Conservation (phyloP, 176 grass and related monocot species). For the Cymbopogon citratus region DNA sequence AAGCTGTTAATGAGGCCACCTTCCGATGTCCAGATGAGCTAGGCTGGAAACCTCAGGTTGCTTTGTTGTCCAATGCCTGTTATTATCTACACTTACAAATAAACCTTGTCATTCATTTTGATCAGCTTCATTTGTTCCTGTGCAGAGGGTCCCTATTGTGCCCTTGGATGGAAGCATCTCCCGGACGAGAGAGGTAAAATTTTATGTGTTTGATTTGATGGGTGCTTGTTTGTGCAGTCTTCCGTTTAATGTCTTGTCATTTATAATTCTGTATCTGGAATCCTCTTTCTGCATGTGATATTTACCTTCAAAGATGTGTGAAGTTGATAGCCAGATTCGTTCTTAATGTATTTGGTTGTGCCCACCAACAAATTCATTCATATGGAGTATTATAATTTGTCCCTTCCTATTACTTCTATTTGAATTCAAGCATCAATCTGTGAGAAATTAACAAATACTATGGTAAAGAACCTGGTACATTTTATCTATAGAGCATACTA, state of each 20-base stretch:
- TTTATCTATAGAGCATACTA: neutral
- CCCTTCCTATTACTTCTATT: slow-evolving; percentile 5
- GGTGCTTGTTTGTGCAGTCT: slow-evolving; percentile 2
- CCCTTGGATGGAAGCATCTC: slow-evolving; percentile 83
- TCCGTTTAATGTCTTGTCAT: neutral
- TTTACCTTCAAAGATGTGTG: neutral
- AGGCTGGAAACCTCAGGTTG: slow-evolving; percentile 98
- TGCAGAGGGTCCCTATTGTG: slow-evolving; percentile 75
- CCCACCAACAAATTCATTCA: neutral
- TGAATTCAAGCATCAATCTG: neutral
- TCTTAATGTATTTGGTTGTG: neutral
- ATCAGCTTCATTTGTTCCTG: slow-evolving; percentile 21
- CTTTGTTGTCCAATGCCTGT: slow-evolving; percentile 2
- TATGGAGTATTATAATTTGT: neutral
- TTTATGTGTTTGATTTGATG: neutral
- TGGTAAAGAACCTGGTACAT: neutral
- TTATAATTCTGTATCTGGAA: neutral
- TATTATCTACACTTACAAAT: neutral
- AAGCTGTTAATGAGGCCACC: slow-evolving; percentile 95
- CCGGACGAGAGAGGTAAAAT: slow-evolving; percentile 54
- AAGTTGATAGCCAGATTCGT: neutral
- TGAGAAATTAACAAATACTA: neutral
- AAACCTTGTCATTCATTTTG: slow-evolving; percentile 21
- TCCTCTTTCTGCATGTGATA: neutral
- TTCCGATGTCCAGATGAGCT: slow-evolving; percentile 97